Conservation (phyloP, 768 basidiomycete genomes). For the Chalciporus pseudorubinellus region DNA sequence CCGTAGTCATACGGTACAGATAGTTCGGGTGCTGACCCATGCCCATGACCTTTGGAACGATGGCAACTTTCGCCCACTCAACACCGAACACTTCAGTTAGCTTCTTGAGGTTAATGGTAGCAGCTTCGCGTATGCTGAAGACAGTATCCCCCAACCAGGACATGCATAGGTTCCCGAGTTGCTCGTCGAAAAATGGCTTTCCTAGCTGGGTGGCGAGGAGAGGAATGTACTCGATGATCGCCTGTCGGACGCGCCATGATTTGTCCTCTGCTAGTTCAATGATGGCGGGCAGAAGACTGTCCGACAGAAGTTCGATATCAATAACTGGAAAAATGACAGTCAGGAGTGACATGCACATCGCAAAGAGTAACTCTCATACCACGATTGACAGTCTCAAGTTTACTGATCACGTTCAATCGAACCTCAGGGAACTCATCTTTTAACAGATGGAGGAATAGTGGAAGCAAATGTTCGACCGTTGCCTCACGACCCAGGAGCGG, state of each 20-base stretch:
- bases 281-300: slow-evolving; percentile 95
- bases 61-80: slow-evolving; percentile 91
- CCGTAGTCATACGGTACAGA: slow-evolving; percentile 96
- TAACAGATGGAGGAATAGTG: slow-evolving; percentile 91
- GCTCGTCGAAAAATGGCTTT: slow-evolving; percentile 95
- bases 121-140: slow-evolving; percentile 97
- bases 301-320: slow-evolving; percentile 91
- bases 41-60: slow-evolving; percentile 94
- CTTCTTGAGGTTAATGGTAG: slow-evolving; percentile 94
- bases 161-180: slow-evolving; percentile 96
- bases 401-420: slow-evolving; percentile 95
- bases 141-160: slow-evolving; percentile 98
- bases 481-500: slow-evolving; percentile 90
- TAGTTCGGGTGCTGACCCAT: slow-evolving; percentile 99
- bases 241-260: slow-evolving; percentile 98
- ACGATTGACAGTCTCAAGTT: slow-evolving; percentile 91
- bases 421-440: slow-evolving; percentile 99
- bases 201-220: slow-evolving; percentile 97
- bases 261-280: slow-evolving; percentile 98
- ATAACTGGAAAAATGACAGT: slow-evolving; percentile 61
- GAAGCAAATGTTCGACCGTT: slow-evolving; percentile 95
- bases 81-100: slow-evolving; percentile 98
- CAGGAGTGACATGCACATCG: slow-evolving; percentile 3
- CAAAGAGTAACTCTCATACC: slow-evolving; percentile 48
- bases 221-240: slow-evolving; percentile 99